A percentile compares a stretch with the other conserved stretches of the same genome.
phyloP scores from a whole-genome alignment of 1,284 basidiomycete species.

The Ustilago curta region DNA sequence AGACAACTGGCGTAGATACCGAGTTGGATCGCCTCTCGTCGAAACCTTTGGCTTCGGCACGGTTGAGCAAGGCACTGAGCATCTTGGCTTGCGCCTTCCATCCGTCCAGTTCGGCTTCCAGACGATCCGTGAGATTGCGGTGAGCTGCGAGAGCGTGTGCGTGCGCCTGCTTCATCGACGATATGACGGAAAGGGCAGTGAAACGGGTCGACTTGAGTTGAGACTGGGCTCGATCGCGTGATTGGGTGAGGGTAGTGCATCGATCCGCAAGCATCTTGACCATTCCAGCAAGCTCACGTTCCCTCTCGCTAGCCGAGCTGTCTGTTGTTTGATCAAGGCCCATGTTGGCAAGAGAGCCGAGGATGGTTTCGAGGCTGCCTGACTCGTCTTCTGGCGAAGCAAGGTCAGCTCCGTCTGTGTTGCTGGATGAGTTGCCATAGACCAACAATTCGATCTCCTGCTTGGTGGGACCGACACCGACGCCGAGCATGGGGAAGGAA shows the following conservation, averaged over 20 bases:
- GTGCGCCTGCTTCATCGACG: conserved; percentile 59
- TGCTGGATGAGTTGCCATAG: conserved; percentile 41
- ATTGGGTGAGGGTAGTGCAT: conserved; percentile 36
- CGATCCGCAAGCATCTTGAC: conserved; percentile 49
- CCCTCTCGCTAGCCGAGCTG: conserved; percentile 32
- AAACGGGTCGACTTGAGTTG: conserved; percentile 61
- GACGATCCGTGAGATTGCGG: conserved; percentile 54
- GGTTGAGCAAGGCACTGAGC: conserved; percentile 61
- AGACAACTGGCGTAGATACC: conserved; percentile 20
- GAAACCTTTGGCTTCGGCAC: conserved; percentile 53
- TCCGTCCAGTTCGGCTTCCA: conserved; percentile 65
- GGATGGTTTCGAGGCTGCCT: conserved; percentile 31
- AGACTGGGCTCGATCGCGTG: conserved; percentile 36
- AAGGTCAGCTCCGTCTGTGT: conserved; percentile 12
- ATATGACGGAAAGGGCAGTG: conserved; percentile 64
- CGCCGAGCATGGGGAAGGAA: conserved; percentile 57
- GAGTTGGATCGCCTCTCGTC: conserved; percentile 41
- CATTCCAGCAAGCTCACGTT: conserved; percentile 53
- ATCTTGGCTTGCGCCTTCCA: conserved; percentile 64
- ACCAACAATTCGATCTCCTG: conserved; percentile 62
- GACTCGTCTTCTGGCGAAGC: conserved; percentile 29
- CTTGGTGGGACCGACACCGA: conserved; percentile 58
- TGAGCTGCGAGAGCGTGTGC: conserved; percentile 59
- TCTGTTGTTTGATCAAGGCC: conserved; percentile 44
- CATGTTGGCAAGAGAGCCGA: conserved; percentile 53